Percentiles rank a stretch among this genome's conserved stretches.
These are phyloP conservation scores for Jaenimonas drosophilae DNA, from an alignment of 208 protist genomes.

Conservation along the genomic window DNA sequence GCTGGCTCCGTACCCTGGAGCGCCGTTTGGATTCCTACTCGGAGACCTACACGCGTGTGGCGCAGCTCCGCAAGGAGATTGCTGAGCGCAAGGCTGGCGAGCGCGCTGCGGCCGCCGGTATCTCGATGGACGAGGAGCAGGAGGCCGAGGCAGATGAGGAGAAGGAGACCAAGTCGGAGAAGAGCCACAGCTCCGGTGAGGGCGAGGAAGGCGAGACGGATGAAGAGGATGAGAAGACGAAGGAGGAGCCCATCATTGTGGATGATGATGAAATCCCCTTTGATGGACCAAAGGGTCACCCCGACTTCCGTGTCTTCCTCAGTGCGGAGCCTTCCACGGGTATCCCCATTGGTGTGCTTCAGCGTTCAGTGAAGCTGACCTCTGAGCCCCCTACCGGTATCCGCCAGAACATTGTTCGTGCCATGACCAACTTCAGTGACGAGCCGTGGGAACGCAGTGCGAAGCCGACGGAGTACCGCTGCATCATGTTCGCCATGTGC, in stretches of 20 bases:
- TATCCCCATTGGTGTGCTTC: slow-evolving; percentile 96
- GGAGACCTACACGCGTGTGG: slow-evolving; percentile 87
- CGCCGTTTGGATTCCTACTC: slow-evolving; percentile 93
- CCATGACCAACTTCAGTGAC: slow-evolving; percentile 93
- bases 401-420: slow-evolving; percentile 94
- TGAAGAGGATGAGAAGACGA: slow-evolving; percentile 9
- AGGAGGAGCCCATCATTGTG: slow-evolving; percentile 35
- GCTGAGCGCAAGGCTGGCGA: slow-evolving; percentile 68
- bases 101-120: slow-evolving; percentile 5
- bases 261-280: slow-evolving; percentile 87
- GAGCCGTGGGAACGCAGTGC: slow-evolving; percentile 94
- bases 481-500: slow-evolving; percentile 97
- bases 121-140: slow-evolving; percentile 2
- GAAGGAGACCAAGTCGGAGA: slow-evolving; percentile 5
- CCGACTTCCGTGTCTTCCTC: slow-evolving; percentile 96
- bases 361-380: slow-evolving; percentile 98
- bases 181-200: slow-evolving; percentile 2
- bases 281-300: slow-evolving; percentile 88
- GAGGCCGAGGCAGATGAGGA: slow-evolving; percentile 11
- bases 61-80: slow-evolving; percentile 79
- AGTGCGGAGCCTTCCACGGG: slow-evolving; percentile 94
- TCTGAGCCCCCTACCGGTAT: slow-evolving; percentile 98
- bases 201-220: slow-evolving; percentile 11
- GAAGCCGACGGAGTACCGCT: slow-evolving; percentile 96
- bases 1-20: slow-evolving; percentile 95